These are phyloP conservation scores for Steccherinum ochraceum DNA, from an alignment of 768 basidiomycete genomes.

Conservation along the genomic window DNA sequence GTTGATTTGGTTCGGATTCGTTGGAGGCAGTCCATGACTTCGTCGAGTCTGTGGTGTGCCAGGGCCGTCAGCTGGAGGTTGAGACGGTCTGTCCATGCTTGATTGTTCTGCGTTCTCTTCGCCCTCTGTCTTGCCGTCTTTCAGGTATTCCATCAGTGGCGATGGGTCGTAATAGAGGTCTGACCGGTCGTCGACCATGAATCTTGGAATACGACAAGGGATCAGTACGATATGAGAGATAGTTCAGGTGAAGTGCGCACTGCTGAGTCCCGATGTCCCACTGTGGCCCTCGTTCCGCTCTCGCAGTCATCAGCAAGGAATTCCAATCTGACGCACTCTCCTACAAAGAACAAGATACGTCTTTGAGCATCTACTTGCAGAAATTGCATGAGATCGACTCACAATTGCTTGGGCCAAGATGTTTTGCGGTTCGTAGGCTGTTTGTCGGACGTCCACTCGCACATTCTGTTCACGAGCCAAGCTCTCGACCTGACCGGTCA, in stretches of 20 bases:
- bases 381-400: constrained; percentile 24
- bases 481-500: constrained; percentile 51
- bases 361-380: not conserved
- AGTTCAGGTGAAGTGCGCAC: constrained; percentile 36
- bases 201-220: constrained; percentile 35
- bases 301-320: constrained; percentile 67
- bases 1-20: constrained; percentile 3
- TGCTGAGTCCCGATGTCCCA: constrained; percentile 87
- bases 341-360: constrained; percentile 21
- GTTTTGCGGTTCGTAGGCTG: constrained; percentile 45
- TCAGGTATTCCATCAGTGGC: constrained; percentile 33
- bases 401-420: constrained; percentile 60
- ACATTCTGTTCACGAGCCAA: constrained; percentile 45
- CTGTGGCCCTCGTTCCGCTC: constrained; percentile 78
- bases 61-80: constrained; percentile 5
- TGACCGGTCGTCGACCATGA: constrained; percentile 69
- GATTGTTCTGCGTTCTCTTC: constrained; percentile 9
- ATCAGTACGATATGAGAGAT: not conserved
- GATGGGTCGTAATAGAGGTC: constrained; percentile 71
- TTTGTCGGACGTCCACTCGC: constrained; percentile 54
- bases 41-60: constrained; percentile 15
- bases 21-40: not conserved
- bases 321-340: constrained; percentile 88
- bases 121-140: constrained; percentile 15
- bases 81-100: constrained; percentile 12